Conservation (phyloP, 495 filamentous ascomycete genomes). For the Mytilinidion resinicola region DNA sequence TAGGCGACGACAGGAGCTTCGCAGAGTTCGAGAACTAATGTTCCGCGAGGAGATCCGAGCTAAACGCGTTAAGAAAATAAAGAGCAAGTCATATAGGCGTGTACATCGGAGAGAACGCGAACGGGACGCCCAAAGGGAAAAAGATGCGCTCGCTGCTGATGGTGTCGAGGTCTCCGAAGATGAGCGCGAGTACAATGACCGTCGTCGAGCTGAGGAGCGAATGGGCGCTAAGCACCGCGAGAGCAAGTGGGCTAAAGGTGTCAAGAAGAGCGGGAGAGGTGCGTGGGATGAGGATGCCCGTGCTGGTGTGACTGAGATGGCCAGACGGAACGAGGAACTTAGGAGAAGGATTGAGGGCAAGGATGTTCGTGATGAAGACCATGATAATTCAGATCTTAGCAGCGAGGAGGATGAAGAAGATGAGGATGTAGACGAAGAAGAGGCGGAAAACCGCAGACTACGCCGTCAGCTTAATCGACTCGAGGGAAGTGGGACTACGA, state of each 20-base stretch:
- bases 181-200: constrained; percentile 72
- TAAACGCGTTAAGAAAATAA: constrained; percentile 96
- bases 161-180: constrained; percentile 67
- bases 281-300: constrained; percentile 41
- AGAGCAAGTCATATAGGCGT: constrained; percentile 85
- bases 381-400: constrained; percentile 41
- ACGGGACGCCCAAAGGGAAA: constrained; percentile 62
- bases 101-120: constrained; percentile 84
- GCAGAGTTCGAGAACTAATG: constrained; percentile 73
- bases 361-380: constrained; percentile 43
- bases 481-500: constrained; percentile 33
- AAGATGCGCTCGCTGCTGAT: constrained; percentile 58
- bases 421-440: constrained; percentile 48
- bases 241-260: constrained; percentile 89
- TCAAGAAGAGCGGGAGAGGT: constrained; percentile 55
- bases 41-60: constrained; percentile 86
- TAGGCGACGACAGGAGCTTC: constrained; percentile 65
- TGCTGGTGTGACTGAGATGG: constrained; percentile 71
- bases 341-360: constrained; percentile 79
- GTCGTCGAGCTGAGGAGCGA: constrained; percentile 74
- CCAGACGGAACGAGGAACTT: constrained; percentile 77
- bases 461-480: constrained; percentile 55
- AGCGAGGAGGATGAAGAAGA: constrained; percentile 55
- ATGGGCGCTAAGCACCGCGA: constrained; percentile 85
- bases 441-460: constrained; percentile 46